Base-by-base conservation (phyloP, 1,284 basidiomycete species). In the Sanghuangporus sanghuang region DNA sequence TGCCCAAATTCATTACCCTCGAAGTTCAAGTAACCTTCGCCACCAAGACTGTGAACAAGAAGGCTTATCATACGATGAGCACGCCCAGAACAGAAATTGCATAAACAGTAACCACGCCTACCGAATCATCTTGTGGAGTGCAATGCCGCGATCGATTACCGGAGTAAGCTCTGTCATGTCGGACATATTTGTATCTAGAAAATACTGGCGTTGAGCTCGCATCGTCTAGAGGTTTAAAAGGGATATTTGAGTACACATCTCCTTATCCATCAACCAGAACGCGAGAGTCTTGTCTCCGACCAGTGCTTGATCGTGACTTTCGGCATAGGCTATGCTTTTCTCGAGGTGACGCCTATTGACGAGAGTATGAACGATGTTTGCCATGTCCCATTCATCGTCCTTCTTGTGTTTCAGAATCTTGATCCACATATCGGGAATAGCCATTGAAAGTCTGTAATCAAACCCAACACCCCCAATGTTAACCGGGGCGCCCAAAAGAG, bases 231-330 rank as follows among this genome's bases (percentile, higher is more conserved):
- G 27, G 14, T 36, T 38, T 53, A 16, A 21, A 50, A 21, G 21
- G 5, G 3, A 18, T 42, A 53, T 59, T 32, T 39, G 79, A 83
- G 67, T 79, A 94, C 92, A 96, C 96, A 99, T 99, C 75, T 98
- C 96, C 78, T 97, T 96, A 78, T 99, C 96, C 96, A 99, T 99
- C 62, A 99, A 77, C 96, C 96, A 99, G 78, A 99, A 99, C 1
- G 96, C 96, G 40, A 98, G 73, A 0, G 96, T 98, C 80, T 98
- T 98, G 79, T 99, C 96, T 5, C 96, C 96, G 0, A 99, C 96
- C 38, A 99, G 83, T 16, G 96, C 96, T 75, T 99, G 96, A 75
- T 98, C 96, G 71, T 98, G 96, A 71, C 92, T 95, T 77, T 99
- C 96, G 57, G 93, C 93, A 71, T 98, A 98, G 0, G 95, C 93